A percentile compares a stretch with the other conserved stretches of the same genome.
These are phyloP conservation scores for Diophrys appendiculata DNA, from an alignment of 73 alveolate species.

Conservation along the genomic window DNA sequence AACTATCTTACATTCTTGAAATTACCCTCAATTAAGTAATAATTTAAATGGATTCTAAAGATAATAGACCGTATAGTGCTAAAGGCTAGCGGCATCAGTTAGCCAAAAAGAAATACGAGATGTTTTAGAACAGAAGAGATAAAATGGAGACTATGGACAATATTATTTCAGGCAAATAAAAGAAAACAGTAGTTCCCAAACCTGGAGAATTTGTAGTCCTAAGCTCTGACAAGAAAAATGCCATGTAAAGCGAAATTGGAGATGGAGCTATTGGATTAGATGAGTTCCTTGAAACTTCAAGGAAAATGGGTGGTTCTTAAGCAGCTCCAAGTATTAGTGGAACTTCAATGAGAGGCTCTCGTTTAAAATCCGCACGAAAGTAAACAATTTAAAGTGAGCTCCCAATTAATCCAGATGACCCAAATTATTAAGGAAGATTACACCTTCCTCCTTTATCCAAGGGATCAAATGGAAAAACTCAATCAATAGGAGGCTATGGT, in stretches of 20 bases:
- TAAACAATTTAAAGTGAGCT: neutral
- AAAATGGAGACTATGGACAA: slow-evolving; percentile 42
- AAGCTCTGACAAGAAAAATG: slow-evolving; percentile 40
- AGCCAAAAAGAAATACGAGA: slow-evolving; percentile 38
- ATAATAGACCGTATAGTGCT: too few relatives aligned
- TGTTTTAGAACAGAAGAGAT: slow-evolving; percentile 24
- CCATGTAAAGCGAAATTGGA: slow-evolving; percentile 32
- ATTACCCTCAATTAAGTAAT: too few relatives aligned
- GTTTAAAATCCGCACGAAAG: neutral
- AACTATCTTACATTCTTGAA: too few relatives aligned
- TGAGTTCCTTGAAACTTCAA: slow-evolving; percentile 42
- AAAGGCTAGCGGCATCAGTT: slow-evolving; percentile 26
- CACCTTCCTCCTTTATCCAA: too few relatives aligned
- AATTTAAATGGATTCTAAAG: too few relatives aligned
- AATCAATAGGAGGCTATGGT: too few relatives aligned
- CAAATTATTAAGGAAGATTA: too few relatives aligned
- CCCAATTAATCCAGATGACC: too few relatives aligned
- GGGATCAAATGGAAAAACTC: too few relatives aligned
- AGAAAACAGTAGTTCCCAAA: slow-evolving; percentile 37
- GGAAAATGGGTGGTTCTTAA: too few relatives aligned
- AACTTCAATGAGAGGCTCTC: neutral
- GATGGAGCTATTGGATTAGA: slow-evolving; percentile 48
- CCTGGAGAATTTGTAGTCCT: slow-evolving; percentile 53
- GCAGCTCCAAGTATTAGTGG: too few relatives aligned
- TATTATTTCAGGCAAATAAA: slow-evolving; percentile 40